phyloP scores from a whole-genome alignment of 169 alveolate species.

The Cryptosporidium baileyi region DNA sequence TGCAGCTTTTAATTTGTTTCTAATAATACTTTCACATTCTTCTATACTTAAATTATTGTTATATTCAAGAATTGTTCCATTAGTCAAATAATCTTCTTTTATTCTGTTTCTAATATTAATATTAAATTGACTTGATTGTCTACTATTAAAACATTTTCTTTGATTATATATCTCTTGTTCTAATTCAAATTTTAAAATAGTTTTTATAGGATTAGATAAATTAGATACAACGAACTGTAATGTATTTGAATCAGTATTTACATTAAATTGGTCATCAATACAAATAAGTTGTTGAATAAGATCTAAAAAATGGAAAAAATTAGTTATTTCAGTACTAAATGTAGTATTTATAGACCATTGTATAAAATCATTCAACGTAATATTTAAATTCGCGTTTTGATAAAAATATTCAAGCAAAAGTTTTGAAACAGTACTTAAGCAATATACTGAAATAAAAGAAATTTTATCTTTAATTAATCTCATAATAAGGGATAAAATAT shows the following conservation, averaged over 20 bases:
- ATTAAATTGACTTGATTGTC: not conserved
- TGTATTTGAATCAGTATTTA: not conserved
- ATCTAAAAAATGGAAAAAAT: not conserved
- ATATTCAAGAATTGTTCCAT: not conserved
- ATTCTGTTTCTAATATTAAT: constrained; percentile 3
- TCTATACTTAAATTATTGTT: not conserved
- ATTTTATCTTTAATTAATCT: constrained; percentile 1
- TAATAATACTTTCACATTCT: not conserved
- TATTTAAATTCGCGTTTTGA: not conserved
- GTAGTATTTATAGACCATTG: constrained; percentile 16
- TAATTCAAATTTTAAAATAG: constrained; percentile 38
- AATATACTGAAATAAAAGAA: constrained; percentile 11
- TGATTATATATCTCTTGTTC: not conserved
- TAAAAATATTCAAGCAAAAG: constrained; percentile 35
- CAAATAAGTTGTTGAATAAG: not conserved
- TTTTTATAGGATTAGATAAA: constrained; percentile 11
- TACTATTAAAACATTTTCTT: not conserved
- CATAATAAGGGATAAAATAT: constrained; percentile 9
- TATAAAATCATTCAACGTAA: not conserved
- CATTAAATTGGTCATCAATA: not conserved
- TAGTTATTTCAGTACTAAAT: not conserved
- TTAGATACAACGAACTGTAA: not conserved
- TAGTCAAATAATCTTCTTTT: not conserved
- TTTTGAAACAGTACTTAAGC: constrained; percentile 8
- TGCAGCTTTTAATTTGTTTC: not conserved